Evolutionary conservation across 345 rosid genomes (phyloP).

Genomic region (Acer yangbiense): DNA sequence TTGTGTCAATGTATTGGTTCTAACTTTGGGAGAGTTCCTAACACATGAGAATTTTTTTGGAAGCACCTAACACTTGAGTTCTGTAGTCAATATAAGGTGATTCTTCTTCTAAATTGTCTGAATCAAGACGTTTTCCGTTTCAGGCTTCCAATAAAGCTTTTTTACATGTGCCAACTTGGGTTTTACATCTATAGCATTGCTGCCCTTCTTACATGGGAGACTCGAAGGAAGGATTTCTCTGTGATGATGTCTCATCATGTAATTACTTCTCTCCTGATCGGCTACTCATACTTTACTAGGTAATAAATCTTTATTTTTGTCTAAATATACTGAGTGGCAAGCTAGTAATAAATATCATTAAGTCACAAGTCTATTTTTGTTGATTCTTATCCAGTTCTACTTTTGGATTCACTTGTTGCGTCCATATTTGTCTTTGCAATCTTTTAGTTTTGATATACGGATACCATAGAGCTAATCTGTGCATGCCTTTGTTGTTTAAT

Average conservation of each 20-base stretch:
- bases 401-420: background rate
- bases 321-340: constrained; percentile 9
- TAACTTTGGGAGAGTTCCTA: background rate
- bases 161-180: constrained; percentile 95
- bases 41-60: too few relatives aligned
- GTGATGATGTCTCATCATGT: constrained; percentile 99
- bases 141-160: constrained; percentile 72
- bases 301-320: constrained; percentile 25
- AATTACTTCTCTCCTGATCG: constrained; percentile 72
- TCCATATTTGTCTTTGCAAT: background rate
- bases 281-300: constrained; percentile 81
- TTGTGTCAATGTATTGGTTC: background rate
- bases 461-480: background rate
- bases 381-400: background rate
- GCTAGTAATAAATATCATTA: constrained; percentile 4
- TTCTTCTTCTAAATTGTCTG: constrained; percentile 7
- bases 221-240: constrained; percentile 91
- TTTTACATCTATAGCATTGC: constrained; percentile 80
- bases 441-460: background rate
- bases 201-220: constrained; percentile 92
- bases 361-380: background rate
- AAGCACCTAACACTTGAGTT: background rate
- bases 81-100: background rate
- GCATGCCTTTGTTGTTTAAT: background rate
- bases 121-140: constrained; percentile 21